A percentile compares a stretch with the other conserved stretches of the same genome.
phyloP scores from a whole-genome alignment of 2,329 filamentous ascomycete genomes.

The Coniosporium tulheliwenetii region DNA sequence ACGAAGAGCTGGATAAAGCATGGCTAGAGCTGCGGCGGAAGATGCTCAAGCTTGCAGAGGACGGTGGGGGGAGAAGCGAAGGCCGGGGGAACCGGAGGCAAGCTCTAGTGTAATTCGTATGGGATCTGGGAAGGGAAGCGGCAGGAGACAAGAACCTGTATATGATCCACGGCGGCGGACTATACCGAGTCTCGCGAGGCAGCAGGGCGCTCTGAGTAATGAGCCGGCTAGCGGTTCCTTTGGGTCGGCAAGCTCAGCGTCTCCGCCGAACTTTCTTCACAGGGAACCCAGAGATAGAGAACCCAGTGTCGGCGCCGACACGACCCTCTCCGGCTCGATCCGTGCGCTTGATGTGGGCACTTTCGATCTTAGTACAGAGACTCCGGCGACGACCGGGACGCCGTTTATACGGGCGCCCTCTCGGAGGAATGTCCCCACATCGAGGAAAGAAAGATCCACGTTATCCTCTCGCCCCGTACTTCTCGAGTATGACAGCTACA shows the following conservation, averaged over 20 bases:
- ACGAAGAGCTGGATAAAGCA: constrained; percentile 16
- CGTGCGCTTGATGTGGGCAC: constrained; percentile 2
- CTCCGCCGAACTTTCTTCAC: too few species aligned
- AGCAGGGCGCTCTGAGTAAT: too few species aligned
- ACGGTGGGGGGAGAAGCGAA: constrained; percentile 6
- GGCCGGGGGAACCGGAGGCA: constrained; percentile 16
- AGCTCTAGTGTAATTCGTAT: too few species aligned
- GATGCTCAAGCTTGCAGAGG: constrained; percentile 17
- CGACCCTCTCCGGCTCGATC: neutral
- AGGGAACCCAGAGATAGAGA: too few species aligned
- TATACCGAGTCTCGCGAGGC: too few species aligned
- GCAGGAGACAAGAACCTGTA: too few species aligned
- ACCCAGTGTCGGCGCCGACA: too few species aligned
- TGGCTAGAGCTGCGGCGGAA: constrained; percentile 18
- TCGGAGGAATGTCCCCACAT: constrained; percentile 16
- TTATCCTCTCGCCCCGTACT: constrained; percentile 17
- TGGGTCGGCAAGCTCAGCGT: too few species aligned
- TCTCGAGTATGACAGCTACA: constrained; percentile 29
- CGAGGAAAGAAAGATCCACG: constrained; percentile 10
- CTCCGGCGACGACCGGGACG: constrained; percentile 26
- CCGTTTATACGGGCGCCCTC: constrained; percentile 36
- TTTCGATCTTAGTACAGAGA: constrained; percentile 4
- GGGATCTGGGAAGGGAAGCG: too few species aligned
- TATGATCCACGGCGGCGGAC: too few species aligned
- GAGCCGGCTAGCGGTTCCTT: too few species aligned